Evolutionary conservation across 352 stramenopile species (phyloP), one percentile per base, ranked within the genome.

Genomic region (Pythium myriotylum): DNA sequence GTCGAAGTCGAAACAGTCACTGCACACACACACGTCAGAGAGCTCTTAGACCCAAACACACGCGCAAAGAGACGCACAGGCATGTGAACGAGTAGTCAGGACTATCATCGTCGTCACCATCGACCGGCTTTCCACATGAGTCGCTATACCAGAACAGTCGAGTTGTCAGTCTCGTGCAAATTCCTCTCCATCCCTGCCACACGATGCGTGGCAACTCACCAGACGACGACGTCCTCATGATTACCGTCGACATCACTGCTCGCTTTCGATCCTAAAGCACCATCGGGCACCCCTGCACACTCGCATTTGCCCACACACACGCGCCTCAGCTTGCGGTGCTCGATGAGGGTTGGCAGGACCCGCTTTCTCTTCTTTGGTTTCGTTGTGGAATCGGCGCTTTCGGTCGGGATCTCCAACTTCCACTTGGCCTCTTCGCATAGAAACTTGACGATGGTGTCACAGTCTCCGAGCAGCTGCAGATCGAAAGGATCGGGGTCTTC

Each of bases 1-100:
- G 66, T 91, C 81, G 39, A 86, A 91, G 69, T 91, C 77, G 37
- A 89, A 91, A 67, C 81, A 91, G 50, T 86, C 76, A n/a, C 81
- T 91, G 51, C 59, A 42, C 9, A 54, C 48, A n/a, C 48, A 57
- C 53, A 56, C 22, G 40, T 37, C 2, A 48, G 24, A 23, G 10
- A 59, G 51, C 29, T 29, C n/a, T n/a, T n/a, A n/a, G n/a, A n/a
- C n/a, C n/a, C n/a, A n/a, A n/a, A n/a, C n/a, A n/a, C n/a, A n/a
- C n/a, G n/a, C n/a, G n/a, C n/a, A n/a, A n/a, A n/a, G 41, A 48
- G 14, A 61, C 43, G 23, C 58, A 65, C 51, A 49, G 8, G 35
- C 43, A 72, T 4, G 46, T n/a, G 24, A 62, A 68, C 12, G 45
- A 54, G 52, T 20, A 26, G 40, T 16, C 19, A 46, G 41, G 17